Percentiles rank a stretch among this genome's conserved stretches.
phyloP scores from a whole-genome alignment of 208 protist genomes.

The Trypanosomatidae sp. region DNA sequence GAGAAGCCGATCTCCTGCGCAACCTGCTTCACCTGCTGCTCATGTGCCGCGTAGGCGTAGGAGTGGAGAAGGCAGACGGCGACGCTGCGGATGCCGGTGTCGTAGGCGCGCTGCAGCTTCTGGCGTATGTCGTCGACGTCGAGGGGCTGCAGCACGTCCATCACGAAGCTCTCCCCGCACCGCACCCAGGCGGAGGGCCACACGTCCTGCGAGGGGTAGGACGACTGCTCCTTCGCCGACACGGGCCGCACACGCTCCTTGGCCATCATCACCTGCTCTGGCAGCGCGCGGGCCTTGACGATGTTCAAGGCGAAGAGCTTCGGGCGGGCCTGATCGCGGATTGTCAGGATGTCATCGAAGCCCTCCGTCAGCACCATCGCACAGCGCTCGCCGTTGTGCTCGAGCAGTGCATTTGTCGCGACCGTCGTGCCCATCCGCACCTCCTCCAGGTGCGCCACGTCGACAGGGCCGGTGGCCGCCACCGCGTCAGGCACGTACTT shows the following conservation, averaged over 20 bases:
- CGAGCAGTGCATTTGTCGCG: slow-evolving; percentile 96
- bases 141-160: slow-evolving; percentile 63
- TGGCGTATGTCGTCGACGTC: slow-evolving; percentile 43
- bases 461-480: slow-evolving; percentile 41
- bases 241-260: slow-evolving; percentile 86
- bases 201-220: slow-evolving; percentile 21
- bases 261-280: slow-evolving; percentile 78
- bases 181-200: slow-evolving; percentile 51
- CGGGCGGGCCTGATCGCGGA: slow-evolving; percentile 92
- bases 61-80: slow-evolving; percentile 95
- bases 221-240: slow-evolving; percentile 31
- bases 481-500: slow-evolving; percentile 35
- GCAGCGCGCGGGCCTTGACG: slow-evolving; percentile 83
- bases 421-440: slow-evolving; percentile 97
- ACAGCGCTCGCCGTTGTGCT: slow-evolving; percentile 93
- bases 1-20: slow-evolving; percentile 88
- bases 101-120: slow-evolving; percentile 46
- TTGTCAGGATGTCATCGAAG: slow-evolving; percentile 93
- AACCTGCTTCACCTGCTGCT: slow-evolving; percentile 76
- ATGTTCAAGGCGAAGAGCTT: slow-evolving; percentile 95
- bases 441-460: slow-evolving; percentile 77
- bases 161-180: slow-evolving; percentile 71
- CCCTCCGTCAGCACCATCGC: slow-evolving; percentile 93
- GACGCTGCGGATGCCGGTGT: slow-evolving; percentile 81
- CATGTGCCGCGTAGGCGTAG: slow-evolving; percentile 91